A percentile compares a stretch with the other conserved stretches of the same genome.
Conservation (phyloP, 768 basidiomycete genomes). For the Tricholoma bakamatsutake region DNA sequence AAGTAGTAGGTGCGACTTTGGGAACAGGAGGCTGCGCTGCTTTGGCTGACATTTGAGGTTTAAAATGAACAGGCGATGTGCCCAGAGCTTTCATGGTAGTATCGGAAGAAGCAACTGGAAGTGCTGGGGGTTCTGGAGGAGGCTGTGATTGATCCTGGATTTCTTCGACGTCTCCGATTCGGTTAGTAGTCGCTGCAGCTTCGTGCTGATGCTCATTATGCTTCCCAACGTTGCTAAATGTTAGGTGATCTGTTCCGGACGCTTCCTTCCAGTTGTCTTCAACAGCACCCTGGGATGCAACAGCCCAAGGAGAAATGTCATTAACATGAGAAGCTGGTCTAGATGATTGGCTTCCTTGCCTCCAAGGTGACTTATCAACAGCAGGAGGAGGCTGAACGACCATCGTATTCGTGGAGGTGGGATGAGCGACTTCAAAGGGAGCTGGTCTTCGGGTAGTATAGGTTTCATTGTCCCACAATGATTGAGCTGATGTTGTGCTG, state of each 20-base stretch:
- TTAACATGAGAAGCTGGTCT: slow-evolving; percentile 21
- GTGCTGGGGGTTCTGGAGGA: slow-evolving; percentile 3
- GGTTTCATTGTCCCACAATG: slow-evolving; percentile 32
- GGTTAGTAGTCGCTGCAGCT: slow-evolving; percentile 17
- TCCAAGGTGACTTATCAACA: slow-evolving; percentile 34
- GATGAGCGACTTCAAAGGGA: slow-evolving; percentile 39
- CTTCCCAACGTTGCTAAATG: slow-evolving; percentile 52
- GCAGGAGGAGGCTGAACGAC: slow-evolving; percentile 18
- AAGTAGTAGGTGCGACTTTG: slow-evolving; percentile 11
- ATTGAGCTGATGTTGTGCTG: slow-evolving; percentile 20
- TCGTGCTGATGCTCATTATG: slow-evolving; percentile 50
- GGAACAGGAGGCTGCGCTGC: slow-evolving; percentile 13
- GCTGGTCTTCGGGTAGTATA: slow-evolving; percentile 27
- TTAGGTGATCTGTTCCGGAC: slow-evolving; percentile 43
- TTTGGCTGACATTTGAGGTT: slow-evolving; percentile 13
- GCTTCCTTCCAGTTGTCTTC: slow-evolving; percentile 43
- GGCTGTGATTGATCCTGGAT: slow-evolving; percentile 7
- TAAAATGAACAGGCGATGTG: slow-evolving; percentile 13
- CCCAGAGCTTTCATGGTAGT: slow-evolving; percentile 15
- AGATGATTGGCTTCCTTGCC: slow-evolving; percentile 19
- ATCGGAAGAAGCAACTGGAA: slow-evolving; percentile 14
- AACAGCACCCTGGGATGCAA: slow-evolving; percentile 37
- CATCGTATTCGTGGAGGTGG: slow-evolving; percentile 33
- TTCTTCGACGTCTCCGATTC: slow-evolving; percentile 6
- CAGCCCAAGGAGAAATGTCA: slow-evolving; percentile 53